A percentile compares a stretch with the other conserved stretches of the same genome.
phyloP scores from a whole-genome alignment of 2,329 filamentous ascomycete genomes.

The Colletotrichum sp. region DNA sequence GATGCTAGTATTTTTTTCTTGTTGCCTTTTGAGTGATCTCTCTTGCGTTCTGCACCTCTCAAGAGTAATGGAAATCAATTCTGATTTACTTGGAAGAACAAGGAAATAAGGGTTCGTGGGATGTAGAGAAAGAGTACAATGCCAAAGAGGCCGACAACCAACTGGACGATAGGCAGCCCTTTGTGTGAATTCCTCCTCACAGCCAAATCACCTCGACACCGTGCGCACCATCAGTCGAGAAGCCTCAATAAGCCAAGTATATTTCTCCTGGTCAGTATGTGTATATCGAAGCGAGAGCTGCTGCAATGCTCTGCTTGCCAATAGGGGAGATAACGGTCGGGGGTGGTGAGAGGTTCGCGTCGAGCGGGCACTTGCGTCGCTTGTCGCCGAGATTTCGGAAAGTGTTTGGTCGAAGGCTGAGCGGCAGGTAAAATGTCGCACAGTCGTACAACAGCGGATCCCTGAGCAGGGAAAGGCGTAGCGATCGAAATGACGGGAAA shows the following conservation, averaged over 20 bases:
- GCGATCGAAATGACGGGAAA: background rate
- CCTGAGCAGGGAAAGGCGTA: background rate
- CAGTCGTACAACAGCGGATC: background rate
- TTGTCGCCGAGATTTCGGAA: background rate
- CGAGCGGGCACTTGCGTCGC: conserved; percentile 20
- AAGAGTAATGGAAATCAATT: conserved; percentile 53
- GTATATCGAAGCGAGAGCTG: background rate
- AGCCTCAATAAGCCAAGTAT: conserved; percentile 15
- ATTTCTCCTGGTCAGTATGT: conserved; percentile 8
- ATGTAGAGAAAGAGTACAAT: conserved; percentile 28
- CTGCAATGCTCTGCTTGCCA: background rate
- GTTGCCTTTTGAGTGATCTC: conserved; percentile 20
- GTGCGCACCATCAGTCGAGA: conserved; percentile 22
- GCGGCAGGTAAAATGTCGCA: background rate
- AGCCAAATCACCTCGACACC: conserved; percentile 24
- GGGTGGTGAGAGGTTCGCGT: background rate
- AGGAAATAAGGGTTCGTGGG: conserved; percentile 17
- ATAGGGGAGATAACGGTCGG: background rate
- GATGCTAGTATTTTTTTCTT: conserved; percentile 29
- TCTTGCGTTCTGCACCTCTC: conserved; percentile 35
- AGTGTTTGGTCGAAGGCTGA: background rate
- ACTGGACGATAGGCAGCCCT: conserved; percentile 23
- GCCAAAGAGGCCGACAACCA: conserved; percentile 25
- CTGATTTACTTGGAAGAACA: conserved; percentile 50
- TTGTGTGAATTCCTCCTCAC: conserved; percentile 24